These are phyloP conservation scores for Tylopilus orsonianus DNA, from an alignment of 1,284 basidiomycete genomes.

Conservation along the genomic window DNA sequence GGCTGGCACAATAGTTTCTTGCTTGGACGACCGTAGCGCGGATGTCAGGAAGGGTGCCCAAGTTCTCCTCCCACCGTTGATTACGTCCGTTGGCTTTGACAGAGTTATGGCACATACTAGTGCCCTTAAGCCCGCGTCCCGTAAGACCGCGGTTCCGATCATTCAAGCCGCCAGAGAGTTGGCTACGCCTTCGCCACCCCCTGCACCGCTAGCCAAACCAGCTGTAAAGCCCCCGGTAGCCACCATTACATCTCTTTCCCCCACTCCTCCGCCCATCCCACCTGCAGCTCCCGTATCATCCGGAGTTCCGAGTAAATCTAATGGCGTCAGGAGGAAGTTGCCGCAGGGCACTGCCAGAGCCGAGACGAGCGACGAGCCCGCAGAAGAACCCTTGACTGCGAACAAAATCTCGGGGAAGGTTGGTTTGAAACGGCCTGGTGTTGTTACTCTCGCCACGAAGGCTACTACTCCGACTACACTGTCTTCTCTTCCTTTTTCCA, in stretches of 20 bases:
- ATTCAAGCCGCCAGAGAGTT: conserved; percentile 75
- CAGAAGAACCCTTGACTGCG: conserved; percentile 44
- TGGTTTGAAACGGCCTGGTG: conserved; percentile 52
- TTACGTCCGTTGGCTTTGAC: conserved; percentile 80
- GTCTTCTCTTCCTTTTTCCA: conserved; percentile 58
- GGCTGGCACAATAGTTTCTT: conserved; percentile 70
- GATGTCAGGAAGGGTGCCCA: conserved; percentile 94
- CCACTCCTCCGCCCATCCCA: conserved; percentile 37
- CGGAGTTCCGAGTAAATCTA: conserved; percentile 47
- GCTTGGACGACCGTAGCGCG: conserved; percentile 87
- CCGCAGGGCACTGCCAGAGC: conserved; percentile 63
- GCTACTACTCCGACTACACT: conserved; percentile 34
- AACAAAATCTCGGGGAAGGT: conserved; percentile 45
- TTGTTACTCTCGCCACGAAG: conserved; percentile 35
- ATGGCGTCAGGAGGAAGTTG: conserved; percentile 68
- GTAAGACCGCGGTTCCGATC: conserved; percentile 80
- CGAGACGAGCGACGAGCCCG: conserved; percentile 60
- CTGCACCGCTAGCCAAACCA: conserved; percentile 28
- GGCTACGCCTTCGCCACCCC: conserved; percentile 29
- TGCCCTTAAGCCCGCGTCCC: conserved; percentile 90
- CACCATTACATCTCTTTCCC: conserved; percentile 13
- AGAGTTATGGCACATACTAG: conserved; percentile 85
- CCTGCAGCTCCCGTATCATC: conserved; percentile 32
- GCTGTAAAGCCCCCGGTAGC: conserved; percentile 22
- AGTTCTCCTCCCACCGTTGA: conserved; percentile 77